These are phyloP conservation scores for Pseudocercospora eumusae DNA, from an alignment of 2,329 filamentous ascomycete species.

Conservation along the genomic window DNA sequence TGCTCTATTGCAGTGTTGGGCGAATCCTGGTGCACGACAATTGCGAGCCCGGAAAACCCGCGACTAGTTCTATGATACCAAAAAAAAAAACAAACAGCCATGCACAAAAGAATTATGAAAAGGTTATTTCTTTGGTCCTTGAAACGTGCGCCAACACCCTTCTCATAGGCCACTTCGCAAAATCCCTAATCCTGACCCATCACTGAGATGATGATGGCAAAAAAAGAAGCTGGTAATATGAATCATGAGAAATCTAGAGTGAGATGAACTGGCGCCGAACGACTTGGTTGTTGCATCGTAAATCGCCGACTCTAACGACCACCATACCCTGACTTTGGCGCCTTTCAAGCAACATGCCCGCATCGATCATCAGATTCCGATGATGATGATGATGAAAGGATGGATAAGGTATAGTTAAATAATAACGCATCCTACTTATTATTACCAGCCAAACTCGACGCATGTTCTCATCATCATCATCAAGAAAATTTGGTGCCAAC, in stretches of 20 bases:
- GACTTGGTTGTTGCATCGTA: constrained; percentile 5
- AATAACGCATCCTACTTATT: constrained; percentile 2
- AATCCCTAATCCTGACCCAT: neutral
- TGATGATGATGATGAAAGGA: too few species aligned
- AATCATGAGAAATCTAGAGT: too few species aligned
- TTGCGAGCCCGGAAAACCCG: too few species aligned
- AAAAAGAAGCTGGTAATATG: too few species aligned
- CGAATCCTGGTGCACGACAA: neutral
- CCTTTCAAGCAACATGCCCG: neutral
- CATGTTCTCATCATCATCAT: too few species aligned
- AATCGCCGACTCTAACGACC: neutral
- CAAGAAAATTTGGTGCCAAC: neutral
- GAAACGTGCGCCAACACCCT: constrained; percentile 2
- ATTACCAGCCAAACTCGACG: too few species aligned
- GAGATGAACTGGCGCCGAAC: constrained; percentile 8
- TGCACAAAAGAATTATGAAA: too few species aligned
- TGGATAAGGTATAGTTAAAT: too few species aligned
- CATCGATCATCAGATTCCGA: constrained; percentile 5
- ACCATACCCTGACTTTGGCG: neutral
- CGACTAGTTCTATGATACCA: too few species aligned
- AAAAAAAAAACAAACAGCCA: too few species aligned
- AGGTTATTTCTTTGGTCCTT: too few species aligned
- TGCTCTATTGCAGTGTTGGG: constrained; percentile 3
- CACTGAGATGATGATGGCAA: too few species aligned
- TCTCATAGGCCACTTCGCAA: neutral